phyloP scores from a whole-genome alignment of 192 early-diverging fungal genomes.

The Backusella parvicylindrica region DNA sequence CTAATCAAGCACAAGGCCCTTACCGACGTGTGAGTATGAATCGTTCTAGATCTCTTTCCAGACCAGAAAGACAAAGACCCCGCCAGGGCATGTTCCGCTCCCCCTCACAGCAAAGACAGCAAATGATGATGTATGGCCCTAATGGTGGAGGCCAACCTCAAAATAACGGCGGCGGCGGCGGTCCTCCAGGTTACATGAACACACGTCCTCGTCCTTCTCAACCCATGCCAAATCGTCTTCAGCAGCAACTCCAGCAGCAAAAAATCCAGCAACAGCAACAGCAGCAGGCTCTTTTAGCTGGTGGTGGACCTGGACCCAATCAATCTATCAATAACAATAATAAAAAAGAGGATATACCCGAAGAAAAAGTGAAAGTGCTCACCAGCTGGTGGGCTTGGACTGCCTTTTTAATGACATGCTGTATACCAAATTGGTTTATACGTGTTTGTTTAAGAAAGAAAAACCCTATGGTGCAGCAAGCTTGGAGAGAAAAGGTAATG shows the following conservation, averaged over 20 bases:
- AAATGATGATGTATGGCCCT: not conserved
- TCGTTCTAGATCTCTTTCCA: conserved; percentile 40
- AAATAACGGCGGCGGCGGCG: not conserved
- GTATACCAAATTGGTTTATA: conserved; percentile 40
- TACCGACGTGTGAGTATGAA: conserved; percentile 28
- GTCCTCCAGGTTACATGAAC: not conserved
- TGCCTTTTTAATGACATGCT: conserved; percentile 44
- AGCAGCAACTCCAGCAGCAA: conserved; percentile 29
- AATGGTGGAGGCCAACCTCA: not conserved
- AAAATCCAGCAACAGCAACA: conserved; percentile 22
- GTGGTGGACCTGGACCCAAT: not conserved
- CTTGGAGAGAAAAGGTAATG: conserved; percentile 55
- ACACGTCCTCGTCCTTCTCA: not conserved
- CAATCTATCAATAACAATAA: not conserved
- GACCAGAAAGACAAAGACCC: conserved; percentile 50
- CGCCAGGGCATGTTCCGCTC: conserved; percentile 42
- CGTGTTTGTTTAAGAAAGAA: conserved; percentile 37
- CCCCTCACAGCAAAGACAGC: conserved; percentile 30
- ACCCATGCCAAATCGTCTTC: conserved; percentile 23
- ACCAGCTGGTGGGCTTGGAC: conserved; percentile 39
- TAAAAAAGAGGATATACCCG: not conserved
- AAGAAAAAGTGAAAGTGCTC: conserved; percentile 24
- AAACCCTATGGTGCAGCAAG: conserved; percentile 43
- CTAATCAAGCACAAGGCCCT: conserved; percentile 5
- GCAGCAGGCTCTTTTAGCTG: conserved; percentile 6